A percentile compares a stretch with the other conserved stretches of the same genome.
Conservation (phyloP, 768 basidiomycete genomes). For the Suillus plorans region DNA sequence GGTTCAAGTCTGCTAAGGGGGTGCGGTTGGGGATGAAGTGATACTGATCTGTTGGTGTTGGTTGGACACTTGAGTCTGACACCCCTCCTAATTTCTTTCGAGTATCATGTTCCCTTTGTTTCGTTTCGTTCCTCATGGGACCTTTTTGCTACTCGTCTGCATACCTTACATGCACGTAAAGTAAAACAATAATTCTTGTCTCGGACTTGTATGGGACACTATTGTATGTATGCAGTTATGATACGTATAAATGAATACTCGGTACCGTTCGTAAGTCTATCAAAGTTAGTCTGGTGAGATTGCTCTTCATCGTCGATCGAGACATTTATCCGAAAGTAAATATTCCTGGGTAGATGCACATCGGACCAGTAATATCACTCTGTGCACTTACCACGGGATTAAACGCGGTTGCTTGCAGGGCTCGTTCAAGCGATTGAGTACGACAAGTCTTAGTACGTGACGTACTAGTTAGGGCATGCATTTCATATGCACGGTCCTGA, state of each 20-base stretch:
- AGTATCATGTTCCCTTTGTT: not conserved
- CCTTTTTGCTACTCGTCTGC: not conserved
- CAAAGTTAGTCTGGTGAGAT: no score
- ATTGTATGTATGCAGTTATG: not conserved
- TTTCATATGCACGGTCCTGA: no score
- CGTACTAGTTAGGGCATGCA: no score
- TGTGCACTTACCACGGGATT: no score
- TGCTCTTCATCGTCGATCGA: no score
- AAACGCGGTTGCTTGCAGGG: no score
- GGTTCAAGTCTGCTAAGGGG: conserved; percentile 1
- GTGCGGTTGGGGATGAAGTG: conserved; percentile 5
- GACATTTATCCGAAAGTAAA: no score
- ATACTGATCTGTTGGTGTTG: not conserved
- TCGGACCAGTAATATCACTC: no score
- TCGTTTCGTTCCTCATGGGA: conserved; percentile 1
- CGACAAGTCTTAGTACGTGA: no score
- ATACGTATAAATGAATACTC: not conserved
- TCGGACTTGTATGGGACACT: conserved; percentile 2
- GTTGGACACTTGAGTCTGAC: not conserved
- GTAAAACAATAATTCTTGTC: not conserved
- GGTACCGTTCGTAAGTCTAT: not conserved
- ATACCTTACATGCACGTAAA: not conserved
- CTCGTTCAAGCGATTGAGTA: no score
- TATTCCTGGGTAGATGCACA: no score
- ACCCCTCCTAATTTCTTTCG: not conserved